A percentile compares a stretch with the other conserved stretches of the same genome.
These are phyloP conservation scores for Xylariaceae sp. DNA, from an alignment of 2,329 filamentous ascomycete genomes.

Conservation along the genomic window DNA sequence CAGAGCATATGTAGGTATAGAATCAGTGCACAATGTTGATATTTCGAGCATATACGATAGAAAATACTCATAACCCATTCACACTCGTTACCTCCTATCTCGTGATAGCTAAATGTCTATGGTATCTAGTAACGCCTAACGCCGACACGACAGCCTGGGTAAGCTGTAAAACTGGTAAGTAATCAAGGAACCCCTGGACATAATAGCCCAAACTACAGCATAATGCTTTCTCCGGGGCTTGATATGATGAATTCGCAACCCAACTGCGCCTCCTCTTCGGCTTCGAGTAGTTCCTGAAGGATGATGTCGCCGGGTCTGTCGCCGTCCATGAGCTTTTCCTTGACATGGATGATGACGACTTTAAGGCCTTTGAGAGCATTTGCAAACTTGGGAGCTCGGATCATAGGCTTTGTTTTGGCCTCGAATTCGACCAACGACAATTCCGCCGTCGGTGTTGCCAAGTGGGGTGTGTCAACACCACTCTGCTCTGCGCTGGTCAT, in stretches of 20 bases:
- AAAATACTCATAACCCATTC: not conserved
- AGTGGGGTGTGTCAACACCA: conserved; percentile 37
- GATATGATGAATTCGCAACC: conserved; percentile 79
- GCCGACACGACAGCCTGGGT: conserved; percentile 2
- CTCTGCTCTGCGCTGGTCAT: conserved; percentile 17
- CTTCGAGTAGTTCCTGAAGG: conserved; percentile 59
- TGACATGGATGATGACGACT: conserved; percentile 88
- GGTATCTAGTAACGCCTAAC: conserved; percentile 21
- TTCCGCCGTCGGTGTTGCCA: conserved; percentile 45
- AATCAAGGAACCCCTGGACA: not conserved
- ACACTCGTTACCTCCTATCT: not conserved
- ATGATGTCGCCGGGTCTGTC: conserved; percentile 61
- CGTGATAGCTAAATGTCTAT: conserved; percentile 4
- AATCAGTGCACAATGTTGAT: not conserved
- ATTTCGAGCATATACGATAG: not conserved
- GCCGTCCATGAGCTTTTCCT: conserved; percentile 75
- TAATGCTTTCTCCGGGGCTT: conserved; percentile 55
- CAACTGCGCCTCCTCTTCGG: conserved; percentile 60
- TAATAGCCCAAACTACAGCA: conserved; percentile 36
- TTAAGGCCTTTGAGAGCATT: conserved; percentile 64
- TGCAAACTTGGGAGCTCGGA: conserved; percentile 24
- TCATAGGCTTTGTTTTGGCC: conserved; percentile 2
- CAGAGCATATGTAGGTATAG: not conserved
- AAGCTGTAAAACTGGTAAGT: not conserved
- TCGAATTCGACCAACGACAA: conserved; percentile 36